phyloP scores from a whole-genome alignment of 176 grass and related monocot genomes.

The Oryza meridionalis region DNA sequence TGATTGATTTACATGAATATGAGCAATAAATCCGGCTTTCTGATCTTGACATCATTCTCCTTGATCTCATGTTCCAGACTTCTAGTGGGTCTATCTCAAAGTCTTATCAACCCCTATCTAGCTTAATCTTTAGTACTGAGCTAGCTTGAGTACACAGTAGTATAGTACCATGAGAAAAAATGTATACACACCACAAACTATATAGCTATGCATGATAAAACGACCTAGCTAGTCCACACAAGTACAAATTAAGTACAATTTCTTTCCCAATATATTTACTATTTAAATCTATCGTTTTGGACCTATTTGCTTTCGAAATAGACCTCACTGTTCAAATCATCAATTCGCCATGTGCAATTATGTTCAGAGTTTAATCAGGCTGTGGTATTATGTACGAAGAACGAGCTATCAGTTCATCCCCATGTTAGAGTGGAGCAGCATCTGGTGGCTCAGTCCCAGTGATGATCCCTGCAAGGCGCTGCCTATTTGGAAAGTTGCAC shows the following conservation, averaged over 20 bases:
- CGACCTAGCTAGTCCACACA: slow-evolving; percentile 35
- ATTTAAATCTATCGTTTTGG: slow-evolving; percentile 7
- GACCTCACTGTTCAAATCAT: slow-evolving; percentile 20
- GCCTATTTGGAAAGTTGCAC: slow-evolving; percentile 59
- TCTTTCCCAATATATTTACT: slow-evolving; percentile 30
- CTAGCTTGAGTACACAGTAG: slow-evolving; percentile 17
- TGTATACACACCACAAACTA: slow-evolving; percentile 52
- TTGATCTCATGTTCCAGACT: background rate
- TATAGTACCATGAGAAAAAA: slow-evolving; percentile 37
- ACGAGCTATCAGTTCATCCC: slow-evolving; percentile 46
- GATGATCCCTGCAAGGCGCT: slow-evolving; percentile 49
- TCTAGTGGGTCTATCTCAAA: slow-evolving; percentile 13
- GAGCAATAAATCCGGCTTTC: slow-evolving; percentile 15
- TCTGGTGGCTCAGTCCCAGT: slow-evolving; percentile 46
- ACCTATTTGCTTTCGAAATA: slow-evolving; percentile 22
- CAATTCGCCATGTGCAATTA: slow-evolving; percentile 22
- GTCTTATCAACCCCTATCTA: slow-evolving; percentile 24
- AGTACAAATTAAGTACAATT: slow-evolving; percentile 38
- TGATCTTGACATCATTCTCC: slow-evolving; percentile 20
- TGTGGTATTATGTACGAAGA: background rate
- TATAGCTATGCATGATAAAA: slow-evolving; percentile 19
- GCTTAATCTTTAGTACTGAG: slow-evolving; percentile 7
- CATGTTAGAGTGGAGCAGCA: slow-evolving; percentile 65
- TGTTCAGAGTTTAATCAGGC: slow-evolving; percentile 2
- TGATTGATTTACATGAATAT: slow-evolving; percentile 25